These are phyloP conservation scores for Colletotrichum simmondsii DNA, from an alignment of 2,329 filamentous ascomycete genomes.

Conservation along the genomic window DNA sequence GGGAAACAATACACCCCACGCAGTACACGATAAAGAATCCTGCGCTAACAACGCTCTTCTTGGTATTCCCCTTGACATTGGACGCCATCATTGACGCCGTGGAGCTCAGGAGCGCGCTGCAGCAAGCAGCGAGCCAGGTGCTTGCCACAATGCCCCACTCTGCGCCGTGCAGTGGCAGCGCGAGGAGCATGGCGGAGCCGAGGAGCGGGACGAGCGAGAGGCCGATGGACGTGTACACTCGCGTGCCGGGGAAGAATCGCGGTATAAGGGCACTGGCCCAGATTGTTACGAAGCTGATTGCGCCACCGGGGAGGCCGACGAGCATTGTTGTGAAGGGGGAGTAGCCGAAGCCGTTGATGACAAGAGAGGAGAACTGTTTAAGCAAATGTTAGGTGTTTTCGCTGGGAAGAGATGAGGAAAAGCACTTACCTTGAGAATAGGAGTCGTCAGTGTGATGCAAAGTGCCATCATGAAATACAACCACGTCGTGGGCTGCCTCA, in stretches of 20 bases:
- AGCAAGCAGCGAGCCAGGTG: slow-evolving; percentile 40
- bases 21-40: slow-evolving; percentile 42
- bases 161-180: slow-evolving; percentile 29
- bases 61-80: slow-evolving; percentile 45
- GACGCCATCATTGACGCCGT: slow-evolving; percentile 39
- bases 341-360: slow-evolving; percentile 36
- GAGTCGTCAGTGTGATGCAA: slow-evolving; percentile 37
- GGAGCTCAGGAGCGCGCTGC: slow-evolving; percentile 33
- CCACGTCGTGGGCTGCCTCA: slow-evolving; percentile 25
- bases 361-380: slow-evolving; percentile 24
- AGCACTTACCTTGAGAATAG: slow-evolving; percentile 36
- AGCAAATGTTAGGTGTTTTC: neutral
- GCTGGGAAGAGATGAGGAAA: no score
- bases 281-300: slow-evolving; percentile 4
- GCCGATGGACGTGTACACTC: slow-evolving; percentile 39
- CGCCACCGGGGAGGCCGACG: slow-evolving; percentile 27
- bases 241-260: slow-evolving; percentile 34
- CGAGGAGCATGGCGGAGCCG: slow-evolving; percentile 31
- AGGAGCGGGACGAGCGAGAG: slow-evolving; percentile 24
- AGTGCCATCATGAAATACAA: slow-evolving; percentile 38
- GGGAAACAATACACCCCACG: slow-evolving; percentile 39
- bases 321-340: slow-evolving; percentile 32
- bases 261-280: slow-evolving; percentile 37
- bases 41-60: slow-evolving; percentile 39
- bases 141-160: slow-evolving; percentile 40